Percentiles rank a stretch among this genome's conserved stretches.
Conservation (phyloP, 805 yeast species). For the Pichia occidentalis region DNA sequence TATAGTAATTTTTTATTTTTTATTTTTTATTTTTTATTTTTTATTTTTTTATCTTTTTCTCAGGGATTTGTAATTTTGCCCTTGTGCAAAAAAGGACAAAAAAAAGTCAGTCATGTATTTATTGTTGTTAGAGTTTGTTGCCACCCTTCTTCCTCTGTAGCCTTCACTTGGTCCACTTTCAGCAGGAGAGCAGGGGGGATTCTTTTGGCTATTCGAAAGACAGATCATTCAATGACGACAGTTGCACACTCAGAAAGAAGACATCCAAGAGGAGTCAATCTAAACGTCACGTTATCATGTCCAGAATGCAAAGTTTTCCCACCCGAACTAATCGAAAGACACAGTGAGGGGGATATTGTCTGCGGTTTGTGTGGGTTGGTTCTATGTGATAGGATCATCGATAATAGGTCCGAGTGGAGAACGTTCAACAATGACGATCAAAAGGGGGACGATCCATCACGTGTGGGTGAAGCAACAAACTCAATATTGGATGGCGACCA, state of each 20-base stretch:
- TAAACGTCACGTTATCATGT: slow-evolving; percentile 84
- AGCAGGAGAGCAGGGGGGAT: too few species aligned
- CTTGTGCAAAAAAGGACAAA: too few species aligned
- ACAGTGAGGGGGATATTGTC: slow-evolving; percentile 97
- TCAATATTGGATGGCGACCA: slow-evolving; percentile 88
- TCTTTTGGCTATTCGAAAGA: too few species aligned
- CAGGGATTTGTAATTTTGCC: too few species aligned
- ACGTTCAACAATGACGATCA: slow-evolving; percentile 97
- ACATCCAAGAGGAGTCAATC: slow-evolving; percentile 55
- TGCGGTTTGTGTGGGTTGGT: slow-evolving; percentile 97
- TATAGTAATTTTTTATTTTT: too few species aligned
- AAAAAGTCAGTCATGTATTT: too few species aligned
- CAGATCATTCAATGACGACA: too few species aligned
- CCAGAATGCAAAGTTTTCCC: slow-evolving; percentile 96
- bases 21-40: too few species aligned
- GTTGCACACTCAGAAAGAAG: slow-evolving; percentile 56
- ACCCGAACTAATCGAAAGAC: slow-evolving; percentile 90
- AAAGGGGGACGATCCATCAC: slow-evolving; percentile 96
- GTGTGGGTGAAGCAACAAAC: slow-evolving; percentile 97
- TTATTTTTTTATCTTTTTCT: too few species aligned
- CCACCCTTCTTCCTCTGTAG: too few species aligned
- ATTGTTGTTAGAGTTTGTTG: too few species aligned
- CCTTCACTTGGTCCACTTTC: too few species aligned
- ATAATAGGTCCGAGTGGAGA: slow-evolving; percentile 97
- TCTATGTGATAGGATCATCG: slow-evolving; percentile 84